Conservation (phyloP, 2,329 filamentous ascomycete species). For the Trichothecium sympodiale region DNA sequence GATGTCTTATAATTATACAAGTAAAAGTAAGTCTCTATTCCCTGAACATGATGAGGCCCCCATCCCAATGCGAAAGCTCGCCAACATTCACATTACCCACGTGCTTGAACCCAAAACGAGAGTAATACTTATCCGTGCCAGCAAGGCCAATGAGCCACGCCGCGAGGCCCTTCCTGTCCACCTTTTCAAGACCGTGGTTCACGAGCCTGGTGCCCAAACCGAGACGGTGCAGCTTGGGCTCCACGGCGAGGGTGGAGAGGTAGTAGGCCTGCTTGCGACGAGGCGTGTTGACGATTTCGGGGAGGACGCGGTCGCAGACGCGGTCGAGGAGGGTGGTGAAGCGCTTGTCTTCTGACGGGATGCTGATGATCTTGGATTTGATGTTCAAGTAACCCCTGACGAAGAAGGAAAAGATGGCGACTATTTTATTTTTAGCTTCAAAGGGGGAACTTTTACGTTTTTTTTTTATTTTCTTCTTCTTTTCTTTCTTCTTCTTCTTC, state of each 20-base stretch:
- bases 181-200: slow-evolving; percentile 15
- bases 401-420: slow-evolving; percentile 18
- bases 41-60: slow-evolving; percentile 24
- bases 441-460: too few species aligned
- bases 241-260: slow-evolving; percentile 21
- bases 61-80: slow-evolving; percentile 22
- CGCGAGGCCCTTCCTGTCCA: slow-evolving; percentile 15
- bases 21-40: slow-evolving; percentile 12
- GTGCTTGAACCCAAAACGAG: slow-evolving; percentile 20
- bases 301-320: slow-evolving; percentile 14
- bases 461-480: too few species aligned
- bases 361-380: slow-evolving; percentile 14
- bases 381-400: slow-evolving; percentile 13
- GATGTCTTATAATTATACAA: too few species aligned
- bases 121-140: slow-evolving; percentile 20
- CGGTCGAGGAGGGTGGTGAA: slow-evolving; percentile 13
- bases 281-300: slow-evolving; percentile 14
- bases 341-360: slow-evolving; percentile 10
- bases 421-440: too few species aligned
- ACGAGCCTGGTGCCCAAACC: slow-evolving; percentile 20
- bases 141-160: slow-evolving; percentile 21
- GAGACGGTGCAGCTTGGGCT: slow-evolving; percentile 17
- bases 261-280: slow-evolving; percentile 22
- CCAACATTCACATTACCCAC: slow-evolving; percentile 24
- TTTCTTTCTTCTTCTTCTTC: too few species aligned